Conservation (phyloP, 495 filamentous ascomycete genomes). For the Penicillium subrubescens region DNA sequence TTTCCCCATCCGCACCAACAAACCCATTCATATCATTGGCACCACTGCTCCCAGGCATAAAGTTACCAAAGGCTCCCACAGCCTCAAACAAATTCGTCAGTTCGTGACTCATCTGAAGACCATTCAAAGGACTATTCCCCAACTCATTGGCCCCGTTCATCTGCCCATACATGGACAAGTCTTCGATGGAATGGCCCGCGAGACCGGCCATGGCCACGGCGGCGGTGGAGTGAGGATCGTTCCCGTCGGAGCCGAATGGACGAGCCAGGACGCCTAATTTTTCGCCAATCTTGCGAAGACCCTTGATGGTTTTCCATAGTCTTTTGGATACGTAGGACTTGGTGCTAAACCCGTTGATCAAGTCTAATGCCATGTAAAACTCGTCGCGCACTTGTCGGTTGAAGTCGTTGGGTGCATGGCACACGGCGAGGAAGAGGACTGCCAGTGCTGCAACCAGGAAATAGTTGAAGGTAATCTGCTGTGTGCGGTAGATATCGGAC, state of each 20-base stretch:
- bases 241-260: slow-evolving; percentile 40
- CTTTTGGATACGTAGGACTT: slow-evolving; percentile 76
- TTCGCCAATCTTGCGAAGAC: slow-evolving; percentile 77
- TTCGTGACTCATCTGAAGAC: slow-evolving; percentile 63
- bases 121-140: slow-evolving; percentile 62
- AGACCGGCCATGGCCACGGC: slow-evolving; percentile 75
- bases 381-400: slow-evolving; percentile 73
- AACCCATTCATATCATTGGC: slow-evolving; percentile 48
- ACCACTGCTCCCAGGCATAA: slow-evolving; percentile 38
- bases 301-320: slow-evolving; percentile 79
- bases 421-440: slow-evolving; percentile 80
- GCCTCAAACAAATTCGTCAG: slow-evolving; percentile 72
- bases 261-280: slow-evolving; percentile 69
- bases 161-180: slow-evolving; percentile 55
- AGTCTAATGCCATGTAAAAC: slow-evolving; percentile 83
- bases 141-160: slow-evolving; percentile 48
- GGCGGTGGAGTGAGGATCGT: slow-evolving; percentile 64
- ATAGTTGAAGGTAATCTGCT: slow-evolving; percentile 85
- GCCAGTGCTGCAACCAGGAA: slow-evolving; percentile 81
- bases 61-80: slow-evolving; percentile 58
- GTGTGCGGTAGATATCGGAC: slow-evolving; percentile 77
- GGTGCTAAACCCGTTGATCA: slow-evolving; percentile 79
- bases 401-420: slow-evolving; percentile 78
- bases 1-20: slow-evolving; percentile 44
- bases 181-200: slow-evolving; percentile 68